phyloP scores from a whole-genome alignment of 345 rosid genomes.

The Melastoma malabathricum region DNA sequence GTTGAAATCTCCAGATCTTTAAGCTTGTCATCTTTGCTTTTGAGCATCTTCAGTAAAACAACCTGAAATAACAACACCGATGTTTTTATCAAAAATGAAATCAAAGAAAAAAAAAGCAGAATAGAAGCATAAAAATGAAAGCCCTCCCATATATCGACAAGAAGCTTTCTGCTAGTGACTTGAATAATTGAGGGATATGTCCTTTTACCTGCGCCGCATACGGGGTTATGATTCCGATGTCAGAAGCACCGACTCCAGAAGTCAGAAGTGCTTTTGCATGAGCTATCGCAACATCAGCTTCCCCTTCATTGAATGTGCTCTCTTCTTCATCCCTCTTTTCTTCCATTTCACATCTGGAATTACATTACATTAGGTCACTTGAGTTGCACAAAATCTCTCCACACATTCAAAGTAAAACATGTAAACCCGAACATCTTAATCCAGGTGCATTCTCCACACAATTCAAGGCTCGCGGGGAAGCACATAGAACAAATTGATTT shows the following conservation, averaged over 20 bases:
- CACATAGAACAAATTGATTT: too few species aligned
- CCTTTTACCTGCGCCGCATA: constrained; percentile 77
- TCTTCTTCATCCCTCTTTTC: constrained; percentile 99
- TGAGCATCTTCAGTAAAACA: constrained; percentile 56
- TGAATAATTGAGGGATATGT: too few species aligned
- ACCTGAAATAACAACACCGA: constrained; percentile 37
- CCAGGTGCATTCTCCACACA: too few species aligned
- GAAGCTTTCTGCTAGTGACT: too few species aligned
- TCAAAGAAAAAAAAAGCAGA: neutral
- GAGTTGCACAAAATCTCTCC: constrained; percentile 11
- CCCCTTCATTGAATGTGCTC: constrained; percentile 82
- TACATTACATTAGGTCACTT: constrained; percentile 12
- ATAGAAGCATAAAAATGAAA: too few species aligned
- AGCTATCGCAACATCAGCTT: constrained; percentile 81
- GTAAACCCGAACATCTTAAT: too few species aligned
- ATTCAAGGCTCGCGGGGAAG: too few species aligned
- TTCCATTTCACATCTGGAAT: constrained; percentile 65
- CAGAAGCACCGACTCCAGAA: constrained; percentile 66
- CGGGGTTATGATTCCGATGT: constrained; percentile 79
- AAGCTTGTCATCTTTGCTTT: constrained; percentile 57
- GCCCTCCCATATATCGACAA: too few species aligned
- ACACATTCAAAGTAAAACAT: too few species aligned
- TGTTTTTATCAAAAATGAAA: too few species aligned
- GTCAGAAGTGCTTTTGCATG: constrained; percentile 73
- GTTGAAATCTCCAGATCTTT: constrained; percentile 83